Conservation (phyloP, 805 yeast species). For the Torulaspora gathmanii region DNA sequence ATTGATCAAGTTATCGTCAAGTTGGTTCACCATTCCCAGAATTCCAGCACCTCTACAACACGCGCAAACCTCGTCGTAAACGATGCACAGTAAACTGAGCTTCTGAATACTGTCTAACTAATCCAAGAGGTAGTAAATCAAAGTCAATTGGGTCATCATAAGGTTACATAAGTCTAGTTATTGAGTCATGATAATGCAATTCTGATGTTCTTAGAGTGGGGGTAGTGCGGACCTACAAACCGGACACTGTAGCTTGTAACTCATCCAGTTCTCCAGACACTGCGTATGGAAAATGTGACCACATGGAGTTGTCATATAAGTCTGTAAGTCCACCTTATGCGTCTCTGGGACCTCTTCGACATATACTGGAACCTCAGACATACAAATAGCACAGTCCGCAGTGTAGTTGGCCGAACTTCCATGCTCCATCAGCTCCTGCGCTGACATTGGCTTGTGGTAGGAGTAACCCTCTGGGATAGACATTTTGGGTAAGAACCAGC, state of each 20-base stretch:
- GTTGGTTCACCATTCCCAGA: constrained; percentile 10
- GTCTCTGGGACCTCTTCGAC: constrained; percentile 33
- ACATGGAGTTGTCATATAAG: constrained; percentile 86
- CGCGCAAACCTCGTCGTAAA: constrained; percentile 15
- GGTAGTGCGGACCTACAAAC: constrained; percentile 84
- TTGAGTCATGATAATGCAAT: not conserved
- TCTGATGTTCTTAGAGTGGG: constrained; percentile 47
- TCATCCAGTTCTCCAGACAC: constrained; percentile 94
- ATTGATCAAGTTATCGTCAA: constrained; percentile 4
- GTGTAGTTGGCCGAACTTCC: constrained; percentile 41
- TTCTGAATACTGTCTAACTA: too few species aligned
- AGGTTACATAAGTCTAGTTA: not conserved
- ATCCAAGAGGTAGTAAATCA: too few species aligned
- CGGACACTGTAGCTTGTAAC: constrained; percentile 87
- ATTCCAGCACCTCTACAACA: constrained; percentile 10
- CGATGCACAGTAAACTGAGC: constrained; percentile 4
- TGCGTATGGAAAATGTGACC: constrained; percentile 81
- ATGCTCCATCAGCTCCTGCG: constrained; percentile 31
- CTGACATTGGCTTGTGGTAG: constrained; percentile 49
- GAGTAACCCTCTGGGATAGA: constrained; percentile 78
- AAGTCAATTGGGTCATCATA: not conserved
- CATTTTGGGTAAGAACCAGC: constrained; percentile 75
- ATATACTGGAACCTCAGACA: constrained; percentile 54
- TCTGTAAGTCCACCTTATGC: constrained; percentile 39
- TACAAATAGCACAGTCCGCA: constrained; percentile 85